phyloP scores from a whole-genome alignment of 176 grass and related monocot genomes.

The Lolium multiflorum region DNA sequence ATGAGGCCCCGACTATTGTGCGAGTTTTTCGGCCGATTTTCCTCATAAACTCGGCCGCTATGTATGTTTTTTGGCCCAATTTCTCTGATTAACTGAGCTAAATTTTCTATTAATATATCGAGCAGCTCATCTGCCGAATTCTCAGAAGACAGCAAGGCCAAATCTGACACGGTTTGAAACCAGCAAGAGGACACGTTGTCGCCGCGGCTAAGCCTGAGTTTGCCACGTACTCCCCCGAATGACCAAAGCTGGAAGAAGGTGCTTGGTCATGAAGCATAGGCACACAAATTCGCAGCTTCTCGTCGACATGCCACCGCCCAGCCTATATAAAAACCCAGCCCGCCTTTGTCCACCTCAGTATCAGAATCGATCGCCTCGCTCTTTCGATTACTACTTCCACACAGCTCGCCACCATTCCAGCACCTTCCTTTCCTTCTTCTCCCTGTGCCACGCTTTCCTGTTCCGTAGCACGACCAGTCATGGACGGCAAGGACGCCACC shows the following conservation, averaged over 20 bases:
- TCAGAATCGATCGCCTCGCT: background rate
- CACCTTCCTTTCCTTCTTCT: background rate
- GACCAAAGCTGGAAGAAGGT: slow-evolving; percentile 32
- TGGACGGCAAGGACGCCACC: slow-evolving; percentile 33
- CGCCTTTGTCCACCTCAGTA: background rate
- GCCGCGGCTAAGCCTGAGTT: slow-evolving; percentile 36
- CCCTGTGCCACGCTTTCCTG: background rate
- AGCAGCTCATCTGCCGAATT: too few relatives aligned
- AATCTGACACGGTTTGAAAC: too few relatives aligned
- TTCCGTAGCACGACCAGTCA: background rate
- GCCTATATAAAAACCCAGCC: background rate
- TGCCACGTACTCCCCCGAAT: slow-evolving; percentile 15
- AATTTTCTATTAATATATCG: too few relatives aligned
- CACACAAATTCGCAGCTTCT: background rate
- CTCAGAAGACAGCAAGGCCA: background rate
- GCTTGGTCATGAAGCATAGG: slow-evolving; percentile 42
- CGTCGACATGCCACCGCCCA: slow-evolving; percentile 29
- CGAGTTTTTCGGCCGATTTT: too few relatives aligned
- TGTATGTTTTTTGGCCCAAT: too few relatives aligned
- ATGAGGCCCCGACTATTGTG: too few relatives aligned
- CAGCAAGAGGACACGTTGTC: slow-evolving; percentile 34
- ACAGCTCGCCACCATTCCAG: background rate
- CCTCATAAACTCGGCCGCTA: too few relatives aligned
- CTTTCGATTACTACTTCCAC: background rate
- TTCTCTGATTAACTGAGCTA: too few relatives aligned